Base-by-base conservation (phyloP, 192 early-diverging fungal species). In the Coemansia sp. region DNA sequence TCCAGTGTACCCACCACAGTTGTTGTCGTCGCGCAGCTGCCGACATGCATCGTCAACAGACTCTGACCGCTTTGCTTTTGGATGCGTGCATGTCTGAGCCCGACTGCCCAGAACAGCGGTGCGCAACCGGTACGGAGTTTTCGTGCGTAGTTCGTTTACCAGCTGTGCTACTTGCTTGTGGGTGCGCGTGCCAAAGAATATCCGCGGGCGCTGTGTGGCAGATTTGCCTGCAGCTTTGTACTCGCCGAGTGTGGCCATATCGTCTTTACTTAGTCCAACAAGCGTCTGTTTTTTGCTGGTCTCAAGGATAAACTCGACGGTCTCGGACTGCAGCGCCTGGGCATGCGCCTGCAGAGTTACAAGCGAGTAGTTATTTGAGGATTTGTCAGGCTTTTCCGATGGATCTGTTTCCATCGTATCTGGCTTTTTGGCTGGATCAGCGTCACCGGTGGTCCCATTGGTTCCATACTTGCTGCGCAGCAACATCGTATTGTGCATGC, bases 141-240 rank as follows among this genome's bases (percentile, higher is more conserved):
- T 87, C 10, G 27, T 50, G n/a, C 81, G 80, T 54, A 87, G 69
- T 39, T 87, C 86, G 19, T 68, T 54, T 25, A 87, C 64, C 4
- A 87, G 62, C 68, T 87, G 86, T 17, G 83, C 61, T 6, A 87
- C 72, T 52, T 87, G 86, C 72, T 80, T 85, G 62, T 87, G 86
- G 11, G 86, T 87, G 17, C 86, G 78, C 22, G 83, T 77, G 0
- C 83, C 83, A 76, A 79, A 79, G 67, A 83, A 86, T 38, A 84
- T 85, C 8, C 62, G 57, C n/a, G 76, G 76, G 22, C 6, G 56
- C 21, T 25, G 31, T 3, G 17, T 41, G 11, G 23, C 47, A 0
- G 26, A 14, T 0, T 23, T 49, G 6, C 23, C 55, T 19, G 43
- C 43, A 0, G 65, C 21, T 7, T 37, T 39, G 39, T 53, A 68